Evolutionary conservation across 768 basidiomycete genomes (phyloP), one percentile per base, ranked within the genome.

Genomic region (Auriscalpium vulgare): DNA sequence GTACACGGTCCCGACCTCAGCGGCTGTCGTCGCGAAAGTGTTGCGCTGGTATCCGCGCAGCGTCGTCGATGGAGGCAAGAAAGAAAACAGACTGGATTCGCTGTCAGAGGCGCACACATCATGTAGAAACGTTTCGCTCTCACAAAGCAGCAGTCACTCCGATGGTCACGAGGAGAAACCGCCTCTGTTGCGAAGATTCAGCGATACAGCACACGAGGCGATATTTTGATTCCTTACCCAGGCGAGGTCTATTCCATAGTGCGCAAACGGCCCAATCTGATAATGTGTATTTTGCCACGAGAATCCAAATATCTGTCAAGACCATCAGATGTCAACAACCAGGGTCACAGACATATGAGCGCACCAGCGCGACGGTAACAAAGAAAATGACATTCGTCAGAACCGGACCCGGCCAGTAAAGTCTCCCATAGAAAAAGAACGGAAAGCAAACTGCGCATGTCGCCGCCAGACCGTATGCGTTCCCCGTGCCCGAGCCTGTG

Each of bases 101-200:
- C 45, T 51, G 59, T 14, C 58, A 55, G 43, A 60, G 54, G 66
- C 37, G 65, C 47, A 46, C 37, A 13, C 1, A 10, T 68, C 78
- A 59, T 68, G 2, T 29, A 29, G 4, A 5, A 21, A 21, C n/a
- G n/a, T 5, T 29, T 29, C 4, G 29, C 29, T 1, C 29, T 29
- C 29, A 86, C 89, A 88, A 91, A 2, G 91, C 91, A 13, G 85
- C 85, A 5, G 79, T 71, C 16, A 93, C 88, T 0, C 91, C 91
- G 9, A 74, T 74, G 1, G 79, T 72, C 1, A 93, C 91, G 8
- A 88, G 75, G 3, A 87, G 72, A 55, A 88, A 87, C 1, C 88
- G 82, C 49, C 74, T 74, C 86, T 87, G 60, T 14, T 23, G 37
- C 9, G 50, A 5, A 4, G 21, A 10, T 16, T 45, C 34, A 51